Base-by-base conservation (phyloP, 2,329 filamentous ascomycete species). In the Colletotrichum tropicicola region DNA sequence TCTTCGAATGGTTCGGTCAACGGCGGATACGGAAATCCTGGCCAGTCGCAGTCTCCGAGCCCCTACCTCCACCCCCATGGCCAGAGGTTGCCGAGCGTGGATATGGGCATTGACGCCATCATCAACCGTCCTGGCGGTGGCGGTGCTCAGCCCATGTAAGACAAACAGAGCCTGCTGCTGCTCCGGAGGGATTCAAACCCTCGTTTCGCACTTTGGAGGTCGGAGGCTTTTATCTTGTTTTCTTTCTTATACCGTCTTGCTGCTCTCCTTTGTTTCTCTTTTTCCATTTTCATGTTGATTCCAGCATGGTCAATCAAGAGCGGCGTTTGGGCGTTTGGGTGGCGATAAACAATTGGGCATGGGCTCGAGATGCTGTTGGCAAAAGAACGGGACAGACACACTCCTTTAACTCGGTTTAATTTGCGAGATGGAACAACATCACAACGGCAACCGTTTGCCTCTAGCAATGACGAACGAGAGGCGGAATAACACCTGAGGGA, bases 21-120 rank as follows among this genome's bases (percentile, higher is more conserved):
- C n/a, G 76, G 80, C 68, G 73, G 76, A 57, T 44, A 73, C 67
- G 52, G 71, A 69, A 49, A 66, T 59, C 52, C 65, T 43, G 57
- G 58, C 59, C 70, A 72, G 56, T 68, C 69, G 41, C 70, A 75
- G 65, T 68, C 67, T 23, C 67, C 69, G 27, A 66, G 63, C 21
- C 61, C 67, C 5, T 65, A 70, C 30, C 60, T 72, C n/a, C 67
- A 71, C 15, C 61, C 68, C 68, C 74, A 80, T 68, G 76, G 78
- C 8, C 80, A 82, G 68, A 76, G 86, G 43, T 77, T 87, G 58
- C 79, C 86, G 6, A 85, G 84, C 67, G 83, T 84, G 51, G 87
- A 89, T 69, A 89, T 89, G 86, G 86, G 85, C 23, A 89, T 90
- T 69, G 83, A 84, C 54, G 79, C 84, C 53, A 83, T 89, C 63